A percentile compares a stretch with the other conserved stretches of the same genome.
Evolutionary conservation across 2,329 filamentous ascomycete species (phyloP).

Genomic region (Akanthomyces uredinophilus): DNA sequence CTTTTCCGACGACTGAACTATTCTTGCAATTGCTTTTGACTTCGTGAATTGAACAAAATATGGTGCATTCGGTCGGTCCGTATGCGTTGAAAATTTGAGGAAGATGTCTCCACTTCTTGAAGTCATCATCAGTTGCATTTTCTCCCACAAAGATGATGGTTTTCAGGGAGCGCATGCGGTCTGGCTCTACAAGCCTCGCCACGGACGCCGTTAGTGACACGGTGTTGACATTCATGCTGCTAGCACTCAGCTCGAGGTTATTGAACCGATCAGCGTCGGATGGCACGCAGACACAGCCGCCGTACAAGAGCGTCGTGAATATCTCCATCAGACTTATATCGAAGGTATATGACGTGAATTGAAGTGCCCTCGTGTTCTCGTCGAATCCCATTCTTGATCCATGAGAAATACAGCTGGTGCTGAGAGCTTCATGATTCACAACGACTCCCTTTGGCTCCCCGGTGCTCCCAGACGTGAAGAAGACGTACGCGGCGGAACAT

Average conservation of each 20-base stretch:
- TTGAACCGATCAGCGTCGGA: slow-evolving; percentile 40
- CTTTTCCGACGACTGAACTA: slow-evolving; percentile 8
- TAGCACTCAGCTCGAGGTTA: slow-evolving; percentile 41
- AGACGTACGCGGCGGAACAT: slow-evolving; percentile 19
- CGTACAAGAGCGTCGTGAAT: slow-evolving; percentile 41
- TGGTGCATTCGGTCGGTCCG: slow-evolving; percentile 36
- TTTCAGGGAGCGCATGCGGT: neutral
- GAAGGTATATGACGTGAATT: slow-evolving; percentile 47
- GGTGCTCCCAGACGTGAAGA: slow-evolving; percentile 27
- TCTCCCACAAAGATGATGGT: slow-evolving; percentile 13
- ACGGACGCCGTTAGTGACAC: slow-evolving; percentile 38
- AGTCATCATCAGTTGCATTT: slow-evolving; percentile 19
- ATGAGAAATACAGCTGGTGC: slow-evolving; percentile 45
- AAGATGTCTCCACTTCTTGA: slow-evolving; percentile 21
- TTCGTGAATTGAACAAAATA: slow-evolving; percentile 18
- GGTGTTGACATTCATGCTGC: slow-evolving; percentile 40
- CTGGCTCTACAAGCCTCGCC: neutral
- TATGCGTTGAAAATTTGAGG: slow-evolving; percentile 32
- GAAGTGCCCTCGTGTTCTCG: slow-evolving; percentile 44
- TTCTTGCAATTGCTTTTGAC: neutral
- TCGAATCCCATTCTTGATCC: slow-evolving; percentile 42
- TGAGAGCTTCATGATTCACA: slow-evolving; percentile 45
- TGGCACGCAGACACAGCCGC: slow-evolving; percentile 51
- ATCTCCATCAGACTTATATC: slow-evolving; percentile 43
- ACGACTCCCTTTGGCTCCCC: slow-evolving; percentile 26